phyloP scores from a whole-genome alignment of 2,329 filamentous ascomycete genomes.

The Westerdykella sp. region DNA sequence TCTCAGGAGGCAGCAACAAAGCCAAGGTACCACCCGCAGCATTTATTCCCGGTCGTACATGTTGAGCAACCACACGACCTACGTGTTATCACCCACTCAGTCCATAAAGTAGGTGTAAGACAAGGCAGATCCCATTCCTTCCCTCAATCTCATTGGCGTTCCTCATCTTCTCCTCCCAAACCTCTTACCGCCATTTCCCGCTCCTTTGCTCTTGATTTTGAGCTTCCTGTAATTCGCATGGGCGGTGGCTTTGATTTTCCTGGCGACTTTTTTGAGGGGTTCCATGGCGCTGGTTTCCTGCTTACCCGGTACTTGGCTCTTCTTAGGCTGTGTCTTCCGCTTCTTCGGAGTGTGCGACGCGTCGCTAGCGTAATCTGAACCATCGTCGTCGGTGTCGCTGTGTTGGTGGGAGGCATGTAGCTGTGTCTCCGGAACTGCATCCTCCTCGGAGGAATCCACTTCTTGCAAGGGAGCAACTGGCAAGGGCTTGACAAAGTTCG shows the following conservation, averaged over 20 bases:
- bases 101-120: no score
- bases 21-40: no score
- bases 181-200: slow-evolving; percentile 36
- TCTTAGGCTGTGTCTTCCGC: slow-evolving; percentile 19
- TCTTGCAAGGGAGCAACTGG: slow-evolving; percentile 29
- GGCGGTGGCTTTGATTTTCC: slow-evolving; percentile 43
- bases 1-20: no score
- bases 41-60: no score
- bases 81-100: no score
- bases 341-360: slow-evolving; percentile 31
- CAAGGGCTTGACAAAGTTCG: slow-evolving; percentile 38
- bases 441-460: slow-evolving; percentile 32
- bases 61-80: no score
- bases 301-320: slow-evolving; percentile 5
- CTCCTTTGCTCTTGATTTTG: slow-evolving; percentile 48
- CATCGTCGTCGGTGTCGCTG: slow-evolving; percentile 26
- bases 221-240: slow-evolving; percentile 45
- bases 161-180: slow-evolving; percentile 30
- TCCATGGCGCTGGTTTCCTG: slow-evolving; percentile 16
- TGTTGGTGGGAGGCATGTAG: slow-evolving; percentile 15
- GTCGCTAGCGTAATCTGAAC: slow-evolving; percentile 40
- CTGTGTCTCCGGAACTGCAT: slow-evolving; percentile 34
- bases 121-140: no score
- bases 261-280: slow-evolving; percentile 34
- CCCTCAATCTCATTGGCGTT: no score